Conservation (phyloP, 345 rosid genomes). For the Laguncularia racemosa region DNA sequence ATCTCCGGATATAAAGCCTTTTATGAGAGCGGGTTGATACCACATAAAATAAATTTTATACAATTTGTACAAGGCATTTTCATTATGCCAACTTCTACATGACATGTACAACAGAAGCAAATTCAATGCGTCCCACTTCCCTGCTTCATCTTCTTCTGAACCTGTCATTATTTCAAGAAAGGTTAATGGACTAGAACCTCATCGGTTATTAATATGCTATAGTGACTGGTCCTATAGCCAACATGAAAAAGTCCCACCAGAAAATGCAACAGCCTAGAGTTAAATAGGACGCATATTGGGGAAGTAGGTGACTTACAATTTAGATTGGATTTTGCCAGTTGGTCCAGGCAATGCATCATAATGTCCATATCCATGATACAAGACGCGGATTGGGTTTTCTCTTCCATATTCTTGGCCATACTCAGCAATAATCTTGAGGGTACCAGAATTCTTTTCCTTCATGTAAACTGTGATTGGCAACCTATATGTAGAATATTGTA, state of each 20-base stretch:
- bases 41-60: too few species aligned
- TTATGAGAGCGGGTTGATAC: too few species aligned
- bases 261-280: background rate
- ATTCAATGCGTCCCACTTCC: background rate
- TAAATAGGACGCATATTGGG: background rate
- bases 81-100: too few species aligned
- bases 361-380: constrained; percentile 58
- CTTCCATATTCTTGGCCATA: constrained; percentile 56
- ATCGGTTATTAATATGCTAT: background rate
- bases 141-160: constrained; percentile 20
- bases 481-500: constrained; percentile 17
- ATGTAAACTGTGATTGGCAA: constrained; percentile 51
- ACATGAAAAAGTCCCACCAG: background rate
- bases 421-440: constrained; percentile 45
- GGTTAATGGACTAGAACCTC: background rate
- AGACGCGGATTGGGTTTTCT: constrained; percentile 45
- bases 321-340: constrained; percentile 14
- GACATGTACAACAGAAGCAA: too few species aligned
- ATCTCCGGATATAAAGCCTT: background rate
- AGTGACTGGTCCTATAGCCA: background rate
- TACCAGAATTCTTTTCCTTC: constrained; percentile 27
- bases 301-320: constrained; percentile 28
- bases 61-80: too few species aligned
- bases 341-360: constrained; percentile 40
- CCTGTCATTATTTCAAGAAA: constrained; percentile 19